Evolutionary conservation across 169 alveolate genomes (phyloP), one percentile per base, ranked within the genome.

Genomic region (Plasmodium relictum): DNA sequence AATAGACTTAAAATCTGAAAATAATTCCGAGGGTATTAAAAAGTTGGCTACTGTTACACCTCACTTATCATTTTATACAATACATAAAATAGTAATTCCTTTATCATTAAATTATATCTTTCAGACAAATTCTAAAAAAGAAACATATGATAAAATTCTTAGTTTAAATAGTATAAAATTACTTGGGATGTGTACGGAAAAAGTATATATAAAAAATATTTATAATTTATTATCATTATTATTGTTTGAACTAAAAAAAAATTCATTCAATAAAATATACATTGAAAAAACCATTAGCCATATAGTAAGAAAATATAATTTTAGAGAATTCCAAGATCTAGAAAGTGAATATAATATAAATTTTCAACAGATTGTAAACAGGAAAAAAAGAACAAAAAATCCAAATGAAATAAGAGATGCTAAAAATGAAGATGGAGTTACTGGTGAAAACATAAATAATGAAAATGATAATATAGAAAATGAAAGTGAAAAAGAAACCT

Each of bases 1-100:
- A 58, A 70, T 86, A 70, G 92, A 86, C 37, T n/a, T 86, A 58
- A 86, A 86, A 71, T 71, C 92, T 16, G 92, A 70, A 48, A 71
- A 86, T 48, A 86, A 86, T 54, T 24, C 44, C 12, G 54, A 86
- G 61, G 85, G 88, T 31, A 52, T 86, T 24, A 65, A 86, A 59
- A 71, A 42, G 59, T 45, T 86, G 59, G 24, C 48, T 31, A 52
- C 9, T n/a, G 22, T 86, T 86, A 50, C 88, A 48, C 70, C 86
- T 1, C 18, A 42, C 44, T 41, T 86, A 7, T 45, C 76, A 14
- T 58, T 44, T 12, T 86, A 86, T 24, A 86, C 92, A 14, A 86
- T 71, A 66, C 24, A 41, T 42, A 69, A 71, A n/a, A 42, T 86
- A 61, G 31, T 86, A 10, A 71, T 86, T 22, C 92, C 92, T 16